Conservation (phyloP, 441 rosid species). For the Pelargonium australe region DNA sequence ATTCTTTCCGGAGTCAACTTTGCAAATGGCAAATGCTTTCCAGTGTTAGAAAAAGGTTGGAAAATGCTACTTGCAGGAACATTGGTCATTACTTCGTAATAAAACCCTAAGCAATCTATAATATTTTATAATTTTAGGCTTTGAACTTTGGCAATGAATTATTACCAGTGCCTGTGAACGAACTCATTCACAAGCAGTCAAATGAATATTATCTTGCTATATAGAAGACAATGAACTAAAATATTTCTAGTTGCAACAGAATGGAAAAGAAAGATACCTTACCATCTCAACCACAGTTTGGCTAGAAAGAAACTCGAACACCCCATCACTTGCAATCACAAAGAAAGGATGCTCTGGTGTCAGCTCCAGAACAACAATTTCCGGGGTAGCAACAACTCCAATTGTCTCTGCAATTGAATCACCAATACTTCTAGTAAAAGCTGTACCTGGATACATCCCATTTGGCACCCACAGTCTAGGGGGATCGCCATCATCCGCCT, state of each 20-base stretch:
- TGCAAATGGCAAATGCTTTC: background rate
- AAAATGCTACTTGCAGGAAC: background rate
- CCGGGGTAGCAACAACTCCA: constrained; percentile 98
- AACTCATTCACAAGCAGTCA: background rate
- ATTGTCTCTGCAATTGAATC: constrained; percentile 93
- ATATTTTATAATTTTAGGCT: background rate
- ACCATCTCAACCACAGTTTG: constrained; percentile 98
- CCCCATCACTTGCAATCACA: constrained; percentile 99
- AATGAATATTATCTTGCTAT: no score
- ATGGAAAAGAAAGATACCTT: constrained; percentile 38
- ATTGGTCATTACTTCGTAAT: background rate
- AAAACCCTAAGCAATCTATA: background rate
- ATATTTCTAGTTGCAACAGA: background rate
- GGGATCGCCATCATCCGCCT: constrained; percentile 96
- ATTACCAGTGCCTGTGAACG: background rate
- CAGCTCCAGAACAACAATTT: constrained; percentile 84
- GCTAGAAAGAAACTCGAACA: constrained; percentile 94
- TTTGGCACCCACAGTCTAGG: constrained; percentile 91
- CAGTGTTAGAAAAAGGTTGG: background rate
- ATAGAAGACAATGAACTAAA: background rate
- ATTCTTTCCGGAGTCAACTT: background rate
- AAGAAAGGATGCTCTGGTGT: constrained; percentile 76
- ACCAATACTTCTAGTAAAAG: constrained; percentile 95
- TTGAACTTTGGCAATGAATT: background rate
- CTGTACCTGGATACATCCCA: constrained; percentile 99